Evolutionary conservation across 225 moss, liverwort and hornwort species (phyloP).

Genomic region (Rhytidiadelphus loreus): DNA sequence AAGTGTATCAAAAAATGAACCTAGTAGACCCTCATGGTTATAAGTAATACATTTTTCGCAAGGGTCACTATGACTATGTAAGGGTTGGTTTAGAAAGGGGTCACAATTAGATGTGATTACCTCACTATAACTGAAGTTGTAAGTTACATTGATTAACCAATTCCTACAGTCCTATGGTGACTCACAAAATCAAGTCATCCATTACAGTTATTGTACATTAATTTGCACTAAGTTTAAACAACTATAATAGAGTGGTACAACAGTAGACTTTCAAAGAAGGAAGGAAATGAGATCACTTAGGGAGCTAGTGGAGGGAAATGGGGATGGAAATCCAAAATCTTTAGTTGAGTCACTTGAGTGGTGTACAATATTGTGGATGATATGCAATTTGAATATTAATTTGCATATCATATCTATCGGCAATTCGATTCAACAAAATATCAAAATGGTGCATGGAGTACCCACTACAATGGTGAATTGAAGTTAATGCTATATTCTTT

Average conservation of each 20-base stretch:
- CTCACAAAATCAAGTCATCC: background rate
- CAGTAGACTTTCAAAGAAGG: background rate
- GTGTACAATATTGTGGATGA: too few species aligned
- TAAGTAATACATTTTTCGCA: background rate
- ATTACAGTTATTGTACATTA: background rate
- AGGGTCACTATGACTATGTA: background rate
- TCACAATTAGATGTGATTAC: background rate
- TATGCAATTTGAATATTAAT: too few species aligned
- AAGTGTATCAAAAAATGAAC: too few species aligned
- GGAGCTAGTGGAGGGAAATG: too few species aligned
- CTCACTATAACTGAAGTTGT: background rate
- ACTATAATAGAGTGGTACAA: background rate
- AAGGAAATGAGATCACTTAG: background rate
- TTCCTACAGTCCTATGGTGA: background rate
- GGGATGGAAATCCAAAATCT: too few species aligned
- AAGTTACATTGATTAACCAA: background rate
- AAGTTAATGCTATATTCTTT: too few species aligned
- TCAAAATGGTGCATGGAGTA: too few species aligned
- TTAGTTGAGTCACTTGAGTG: too few species aligned
- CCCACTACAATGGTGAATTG: too few species aligned
- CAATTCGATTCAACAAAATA: too few species aligned
- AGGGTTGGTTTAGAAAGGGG: background rate
- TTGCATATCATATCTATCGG: too few species aligned
- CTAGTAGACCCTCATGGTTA: rapidly evolving
- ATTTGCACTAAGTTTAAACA: background rate